A percentile compares a stretch with the other conserved stretches of the same genome.
Conservation (phyloP, 352 stramenopile genomes). For the Phytophthora sp. region DNA sequence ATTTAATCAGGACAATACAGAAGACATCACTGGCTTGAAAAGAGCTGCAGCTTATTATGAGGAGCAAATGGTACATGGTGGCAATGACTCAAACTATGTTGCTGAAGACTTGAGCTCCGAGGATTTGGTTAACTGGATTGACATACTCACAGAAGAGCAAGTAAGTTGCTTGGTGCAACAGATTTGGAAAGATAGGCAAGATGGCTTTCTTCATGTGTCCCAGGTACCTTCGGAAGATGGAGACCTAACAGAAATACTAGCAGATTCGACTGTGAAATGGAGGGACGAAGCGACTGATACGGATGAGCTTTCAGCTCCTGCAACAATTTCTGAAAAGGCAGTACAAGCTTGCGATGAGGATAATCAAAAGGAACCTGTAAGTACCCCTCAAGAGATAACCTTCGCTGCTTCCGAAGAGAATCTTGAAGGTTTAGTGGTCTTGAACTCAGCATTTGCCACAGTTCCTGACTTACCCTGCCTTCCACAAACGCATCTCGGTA, state of each 20-base stretch:
- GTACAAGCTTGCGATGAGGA: slow-evolving; percentile 25
- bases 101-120: slow-evolving; percentile 21
- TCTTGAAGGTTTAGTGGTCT: not conserved
- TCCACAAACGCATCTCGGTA: slow-evolving; percentile 20
- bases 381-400: not conserved
- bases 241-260: not conserved
- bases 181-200: slow-evolving; percentile 44
- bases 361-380: slow-evolving; percentile 2
- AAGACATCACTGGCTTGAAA: slow-evolving; percentile 44
- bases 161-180: slow-evolving; percentile 48
- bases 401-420: not conserved
- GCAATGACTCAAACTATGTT: not conserved
- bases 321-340: slow-evolving; percentile 33
- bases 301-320: slow-evolving; percentile 23
- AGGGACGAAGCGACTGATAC: slow-evolving; percentile 45
- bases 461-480: not conserved
- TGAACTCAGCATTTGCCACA: not conserved
- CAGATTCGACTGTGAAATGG: not conserved
- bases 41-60: slow-evolving; percentile 51
- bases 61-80: slow-evolving; percentile 6
- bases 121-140: slow-evolving; percentile 33
- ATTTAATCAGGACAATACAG: not conserved
- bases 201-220: not conserved
- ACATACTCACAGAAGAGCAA: slow-evolving; percentile 58
- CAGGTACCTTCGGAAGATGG: slow-evolving; percentile 5